Base-by-base conservation (phyloP, 1,139 yeast genomes). In the Candida sp. region DNA sequence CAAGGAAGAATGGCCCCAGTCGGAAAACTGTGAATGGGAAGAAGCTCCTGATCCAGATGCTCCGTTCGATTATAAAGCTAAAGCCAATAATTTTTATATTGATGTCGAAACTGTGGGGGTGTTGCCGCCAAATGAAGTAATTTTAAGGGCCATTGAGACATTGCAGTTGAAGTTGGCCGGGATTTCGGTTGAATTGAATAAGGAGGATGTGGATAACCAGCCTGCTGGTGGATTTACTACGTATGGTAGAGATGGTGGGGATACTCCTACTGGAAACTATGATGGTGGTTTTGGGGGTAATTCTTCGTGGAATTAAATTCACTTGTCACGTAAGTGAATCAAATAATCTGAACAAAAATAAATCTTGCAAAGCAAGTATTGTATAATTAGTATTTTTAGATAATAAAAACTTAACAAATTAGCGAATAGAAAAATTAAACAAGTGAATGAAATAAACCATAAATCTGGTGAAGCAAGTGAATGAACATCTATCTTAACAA, bases 71-170 rank as follows among this genome's bases (percentile, higher is more conserved):
- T 90, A 84, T 61, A 77, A 72, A 40, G 96, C 97, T 7, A 80
- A 77, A 56, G 96, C 99, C 1, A 72, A 79, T 39, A 82, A 82
- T 49, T 93, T 83, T 57, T 93, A 93, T 64, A 69, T 91, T 56
- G 93, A 88, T 55, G 87, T 95, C 15, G 99, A 93, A 64, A 87
- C 98, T 0, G 87, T 90, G 8, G 99, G 99, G 3, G 82, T 84
- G 41, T 79, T 93, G 49, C 79, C 88, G 41, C 96, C 97, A 1
- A 87, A 90, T 58, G 96, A 89, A 51, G 97, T 93, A 36, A 89
- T 93, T 22, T 68, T 82, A 40, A 81, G 91, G 56, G 90, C 96
- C 42, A 82, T 95, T 50, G 83, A 81, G 43, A 89, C 91, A 23
- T 70, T 93, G 54, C 97, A 90, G 64, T 84, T 84, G 66, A 93